These are phyloP conservation scores for Setaria italica DNA, from an alignment of 202 grass and related monocot species.

Conservation along the genomic window DNA sequence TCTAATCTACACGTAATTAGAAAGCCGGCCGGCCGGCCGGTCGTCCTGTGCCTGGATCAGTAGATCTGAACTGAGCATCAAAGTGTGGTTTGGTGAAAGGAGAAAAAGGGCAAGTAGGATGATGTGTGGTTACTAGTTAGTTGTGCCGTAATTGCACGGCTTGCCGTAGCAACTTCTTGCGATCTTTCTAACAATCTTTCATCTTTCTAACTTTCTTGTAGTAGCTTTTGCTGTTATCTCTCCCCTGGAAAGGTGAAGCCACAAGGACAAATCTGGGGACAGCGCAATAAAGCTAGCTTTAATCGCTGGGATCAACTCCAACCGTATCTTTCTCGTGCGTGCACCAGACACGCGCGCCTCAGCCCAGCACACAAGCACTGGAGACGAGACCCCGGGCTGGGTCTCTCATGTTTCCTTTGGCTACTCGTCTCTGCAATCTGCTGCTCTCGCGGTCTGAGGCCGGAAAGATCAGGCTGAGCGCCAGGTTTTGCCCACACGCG, in stretches of 20 bases:
- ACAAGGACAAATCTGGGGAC: slow-evolving; percentile 50
- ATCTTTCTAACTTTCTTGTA: not conserved
- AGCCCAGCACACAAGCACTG: not conserved
- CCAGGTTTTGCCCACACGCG: too few relatives aligned
- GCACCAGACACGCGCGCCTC: not conserved
- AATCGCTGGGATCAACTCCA: slow-evolving; percentile 41
- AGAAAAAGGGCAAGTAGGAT: not conserved
- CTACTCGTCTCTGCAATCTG: too few relatives aligned
- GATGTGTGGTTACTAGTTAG: not conserved
- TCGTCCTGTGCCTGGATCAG: slow-evolving; percentile 17
- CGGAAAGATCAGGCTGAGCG: too few relatives aligned
- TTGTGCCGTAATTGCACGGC: slow-evolving; percentile 35
- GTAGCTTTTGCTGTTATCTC: not conserved
- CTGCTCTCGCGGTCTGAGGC: too few relatives aligned
- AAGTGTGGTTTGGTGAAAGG: slow-evolving; percentile 44
- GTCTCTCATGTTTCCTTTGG: too few relatives aligned
- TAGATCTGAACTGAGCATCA: slow-evolving; percentile 48
- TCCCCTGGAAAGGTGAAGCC: slow-evolving; percentile 10
- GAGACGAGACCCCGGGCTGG: not conserved
- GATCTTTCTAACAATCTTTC: not conserved
- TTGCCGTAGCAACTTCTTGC: not conserved
- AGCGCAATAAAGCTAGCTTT: slow-evolving; percentile 52
- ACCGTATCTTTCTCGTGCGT: slow-evolving; percentile 38
- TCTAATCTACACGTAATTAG: not conserved
- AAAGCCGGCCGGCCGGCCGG: not conserved